A percentile compares a stretch with the other conserved stretches of the same genome.
Conservation (phyloP, 148 eudicot species). For the Spergularia bocconei region DNA sequence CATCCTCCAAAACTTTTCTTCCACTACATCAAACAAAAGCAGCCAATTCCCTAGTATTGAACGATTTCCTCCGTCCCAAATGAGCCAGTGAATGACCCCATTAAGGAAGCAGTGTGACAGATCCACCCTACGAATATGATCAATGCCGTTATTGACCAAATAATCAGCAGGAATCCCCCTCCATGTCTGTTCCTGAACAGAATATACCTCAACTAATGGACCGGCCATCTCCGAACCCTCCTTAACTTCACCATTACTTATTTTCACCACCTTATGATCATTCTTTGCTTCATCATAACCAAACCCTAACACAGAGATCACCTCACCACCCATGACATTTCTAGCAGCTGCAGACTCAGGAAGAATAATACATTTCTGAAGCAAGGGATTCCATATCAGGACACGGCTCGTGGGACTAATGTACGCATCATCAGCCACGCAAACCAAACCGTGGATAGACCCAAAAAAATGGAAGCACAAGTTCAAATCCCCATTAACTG, state of each 20-base stretch:
- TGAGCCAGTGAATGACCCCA: conserved; percentile 5
- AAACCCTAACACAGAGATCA: background rate
- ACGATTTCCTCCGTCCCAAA: background rate
- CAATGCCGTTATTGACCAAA: background rate
- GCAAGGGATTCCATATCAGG: conserved; percentile 1
- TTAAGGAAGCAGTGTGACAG: background rate
- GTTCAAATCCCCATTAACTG: too few relatives aligned
- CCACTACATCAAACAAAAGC: background rate
- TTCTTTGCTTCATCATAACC: background rate
- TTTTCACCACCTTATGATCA: conserved; percentile 10
- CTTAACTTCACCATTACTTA: background rate
- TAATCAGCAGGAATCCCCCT: background rate
- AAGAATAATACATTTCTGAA: background rate
- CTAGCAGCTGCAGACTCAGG: background rate
- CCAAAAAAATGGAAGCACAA: conserved; percentile 1
- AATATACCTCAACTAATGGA: background rate
- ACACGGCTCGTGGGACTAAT: background rate
- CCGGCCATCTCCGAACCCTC: background rate
- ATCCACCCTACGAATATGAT: background rate
- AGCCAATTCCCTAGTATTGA: background rate
- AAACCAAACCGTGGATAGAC: conserved; percentile 4
- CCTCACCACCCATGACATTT: background rate
- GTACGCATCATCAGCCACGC: background rate
- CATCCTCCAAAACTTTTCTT: background rate
- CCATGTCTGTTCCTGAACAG: background rate